Base-by-base conservation (phyloP, 768 basidiomycete genomes). In the Neoboletus brunneissimus region DNA sequence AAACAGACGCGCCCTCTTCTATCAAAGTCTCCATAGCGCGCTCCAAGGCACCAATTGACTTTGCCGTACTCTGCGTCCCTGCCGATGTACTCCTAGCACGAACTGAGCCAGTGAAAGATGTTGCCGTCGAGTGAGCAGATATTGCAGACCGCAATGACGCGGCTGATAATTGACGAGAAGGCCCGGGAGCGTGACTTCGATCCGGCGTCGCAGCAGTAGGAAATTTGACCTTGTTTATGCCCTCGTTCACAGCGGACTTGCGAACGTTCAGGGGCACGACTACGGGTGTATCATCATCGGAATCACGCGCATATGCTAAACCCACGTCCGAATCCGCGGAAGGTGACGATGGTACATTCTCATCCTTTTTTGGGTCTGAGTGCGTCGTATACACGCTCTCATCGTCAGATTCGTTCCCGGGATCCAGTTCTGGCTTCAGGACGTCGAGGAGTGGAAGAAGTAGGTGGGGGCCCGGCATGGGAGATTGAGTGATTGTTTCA, bases 391-490 rank as follows among this genome's bases (percentile, higher is more conserved):
- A 74, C 43, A 71, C 65, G 37, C 72, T 73, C 38, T 67, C 73
- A 3, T 74, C 65, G 31, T 73, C 73, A 31, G 72, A 68, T 27
- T 67, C 72, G 20, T 67, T 54, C 3, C 48, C 69, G 25, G 41
- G 34, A 50, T 67, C 65, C 16, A 65, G 43, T 48, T 61, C 63
- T 25, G 59, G 51, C 29, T 79, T 80, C 64, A 79, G 75, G 60
- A 81, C 81, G 54, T 86, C 84, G 59, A 87, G 80, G 67, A 87
- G 81, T 10, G 82, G 80, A 57, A 86, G 70, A 5, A 76, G 71
- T 8, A 76, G 67, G 6, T 67, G 67, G 44, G 58, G 23, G 25
- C 51, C 59, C 5, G 66, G 54, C 43, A 64, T 61, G 11, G 68
- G 63, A 8, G 64, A 64, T 42, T 64, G 65, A n/a, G 58, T 50